A percentile compares a stretch with the other conserved stretches of the same genome.
phyloP scores from a whole-genome alignment of 257 asterid genomes.

The Solanum clarkiae region DNA sequence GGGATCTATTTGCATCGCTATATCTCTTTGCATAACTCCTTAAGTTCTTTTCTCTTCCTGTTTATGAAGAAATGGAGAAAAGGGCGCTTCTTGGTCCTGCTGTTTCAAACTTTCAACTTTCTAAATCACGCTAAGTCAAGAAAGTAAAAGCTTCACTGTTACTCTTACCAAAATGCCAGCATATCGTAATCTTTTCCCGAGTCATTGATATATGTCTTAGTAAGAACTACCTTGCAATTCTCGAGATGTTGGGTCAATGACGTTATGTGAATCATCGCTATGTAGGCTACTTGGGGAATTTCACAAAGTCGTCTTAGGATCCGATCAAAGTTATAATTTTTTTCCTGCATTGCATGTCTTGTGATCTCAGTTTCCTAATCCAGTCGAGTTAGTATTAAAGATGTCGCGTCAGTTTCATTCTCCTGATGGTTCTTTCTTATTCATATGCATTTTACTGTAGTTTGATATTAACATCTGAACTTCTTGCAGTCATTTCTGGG shows the following conservation, averaged over 20 bases:
- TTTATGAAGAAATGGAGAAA: neutral
- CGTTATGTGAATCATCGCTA: neutral
- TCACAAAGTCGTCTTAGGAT: neutral
- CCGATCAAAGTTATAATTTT: neutral
- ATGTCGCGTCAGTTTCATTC: neutral
- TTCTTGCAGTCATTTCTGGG: constrained; percentile 62
- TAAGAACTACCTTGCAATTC: neutral
- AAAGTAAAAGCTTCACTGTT: neutral
- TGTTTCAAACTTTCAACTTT: neutral
- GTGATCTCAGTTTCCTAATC: neutral
- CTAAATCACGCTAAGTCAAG: neutral
- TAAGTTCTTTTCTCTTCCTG: neutral
- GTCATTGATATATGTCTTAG: neutral
- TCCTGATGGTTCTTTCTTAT: neutral
- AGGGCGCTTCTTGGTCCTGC: neutral
- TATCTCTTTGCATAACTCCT: neutral
- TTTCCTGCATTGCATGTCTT: neutral
- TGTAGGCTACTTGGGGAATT: neutral
- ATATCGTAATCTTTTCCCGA: neutral
- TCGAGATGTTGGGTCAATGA: neutral
- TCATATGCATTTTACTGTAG: neutral
- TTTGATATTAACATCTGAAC: neutral
- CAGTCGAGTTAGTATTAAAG: neutral
- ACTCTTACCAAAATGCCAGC: neutral
- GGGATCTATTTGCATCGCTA: neutral